Evolutionary conservation across 2,329 filamentous ascomycete genomes (phyloP).

Genomic region (Fusarium camptoceras): DNA sequence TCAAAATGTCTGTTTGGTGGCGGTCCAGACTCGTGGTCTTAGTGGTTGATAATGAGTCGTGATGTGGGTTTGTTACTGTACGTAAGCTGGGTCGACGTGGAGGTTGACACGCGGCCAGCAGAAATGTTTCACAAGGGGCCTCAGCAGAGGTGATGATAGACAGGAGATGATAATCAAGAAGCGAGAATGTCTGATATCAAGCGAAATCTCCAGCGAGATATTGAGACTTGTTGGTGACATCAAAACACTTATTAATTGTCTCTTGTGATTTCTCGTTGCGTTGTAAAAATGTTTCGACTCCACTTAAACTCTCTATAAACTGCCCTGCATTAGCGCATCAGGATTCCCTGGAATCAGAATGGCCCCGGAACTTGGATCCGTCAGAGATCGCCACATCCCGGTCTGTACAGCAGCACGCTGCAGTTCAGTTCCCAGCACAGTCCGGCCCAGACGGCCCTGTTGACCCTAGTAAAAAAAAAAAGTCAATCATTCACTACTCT

Average conservation of each 20-base stretch:
- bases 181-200: neutral
- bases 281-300: constrained; percentile 25
- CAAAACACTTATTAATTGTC: neutral
- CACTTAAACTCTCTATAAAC: constrained; percentile 4
- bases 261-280: neutral
- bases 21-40: constrained; percentile 1
- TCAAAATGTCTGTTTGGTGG: constrained; percentile 17
- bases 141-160: neutral
- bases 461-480: too few relatives aligned
- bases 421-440: neutral
- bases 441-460: neutral
- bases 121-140: neutral
- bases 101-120: constrained; percentile 31
- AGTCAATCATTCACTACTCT: too few relatives aligned
- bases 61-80: constrained; percentile 22
- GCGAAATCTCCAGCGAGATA: neutral
- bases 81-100: constrained; percentile 19
- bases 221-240: neutral
- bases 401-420: neutral
- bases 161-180: neutral
- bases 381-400: constrained; percentile 14
- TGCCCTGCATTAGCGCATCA: constrained; percentile 22
- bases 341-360: neutral
- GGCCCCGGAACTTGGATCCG: neutral
- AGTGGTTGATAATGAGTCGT: constrained; percentile 27